Conservation (phyloP, 352 stramenopile species). For the Pseudoperonospora humuli region DNA sequence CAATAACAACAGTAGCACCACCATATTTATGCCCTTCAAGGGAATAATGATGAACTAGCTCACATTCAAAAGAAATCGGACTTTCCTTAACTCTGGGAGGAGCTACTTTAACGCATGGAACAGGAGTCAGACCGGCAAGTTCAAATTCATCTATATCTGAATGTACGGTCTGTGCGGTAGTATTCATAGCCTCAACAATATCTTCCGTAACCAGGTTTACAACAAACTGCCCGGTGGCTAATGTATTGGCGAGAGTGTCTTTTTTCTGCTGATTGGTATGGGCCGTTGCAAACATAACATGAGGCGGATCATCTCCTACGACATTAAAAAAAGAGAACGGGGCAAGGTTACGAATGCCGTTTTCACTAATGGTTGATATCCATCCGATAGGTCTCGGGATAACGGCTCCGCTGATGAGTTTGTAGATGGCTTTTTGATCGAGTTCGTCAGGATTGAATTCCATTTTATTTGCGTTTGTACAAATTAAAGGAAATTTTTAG, state of each 20-base stretch:
- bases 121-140: constrained; percentile 16
- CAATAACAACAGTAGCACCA: too few relatives aligned
- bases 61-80: too few relatives aligned
- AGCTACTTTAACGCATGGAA: too few relatives aligned
- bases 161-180: constrained; percentile 20
- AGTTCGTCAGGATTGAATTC: too few relatives aligned
- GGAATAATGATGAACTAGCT: too few relatives aligned
- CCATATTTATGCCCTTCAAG: too few relatives aligned
- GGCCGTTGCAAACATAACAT: constrained; percentile 32
- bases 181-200: constrained; percentile 22
- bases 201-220: constrained; percentile 26
- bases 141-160: constrained; percentile 25
- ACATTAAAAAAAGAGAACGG: constrained; percentile 31
- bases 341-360: constrained; percentile 18
- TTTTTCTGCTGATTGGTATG: constrained; percentile 27
- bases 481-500: too few relatives aligned
- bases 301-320: constrained; percentile 24
- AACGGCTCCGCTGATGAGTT: too few relatives aligned
- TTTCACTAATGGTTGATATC: constrained; percentile 23
- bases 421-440: too few relatives aligned
- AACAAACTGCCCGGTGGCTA: constrained; percentile 24
- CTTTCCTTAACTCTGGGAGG: too few relatives aligned
- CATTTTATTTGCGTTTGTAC: too few relatives aligned
- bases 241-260: constrained; percentile 22
- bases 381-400: constrained; percentile 21